A percentile compares a stretch with the other conserved stretches of the same genome.
Evolutionary conservation across 345 rosid genomes (phyloP).

Genomic region (Physaria fendleri): DNA sequence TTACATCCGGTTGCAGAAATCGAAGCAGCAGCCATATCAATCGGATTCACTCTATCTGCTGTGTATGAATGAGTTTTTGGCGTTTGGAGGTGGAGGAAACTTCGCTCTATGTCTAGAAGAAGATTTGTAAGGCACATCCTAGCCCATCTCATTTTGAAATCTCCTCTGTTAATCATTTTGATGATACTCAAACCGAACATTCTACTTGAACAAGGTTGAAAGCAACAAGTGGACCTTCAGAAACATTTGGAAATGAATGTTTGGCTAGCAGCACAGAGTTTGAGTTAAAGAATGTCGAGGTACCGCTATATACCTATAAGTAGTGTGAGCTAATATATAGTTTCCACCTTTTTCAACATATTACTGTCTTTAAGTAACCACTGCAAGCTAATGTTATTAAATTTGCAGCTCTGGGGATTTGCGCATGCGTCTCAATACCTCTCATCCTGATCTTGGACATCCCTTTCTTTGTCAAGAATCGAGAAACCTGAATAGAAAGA

Average conservation of each 20-base stretch:
- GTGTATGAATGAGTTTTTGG: too few relatives aligned
- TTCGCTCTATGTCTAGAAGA: conserved; percentile 68
- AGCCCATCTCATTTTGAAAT: background rate
- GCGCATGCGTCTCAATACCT: too few relatives aligned
- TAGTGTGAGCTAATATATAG: background rate
- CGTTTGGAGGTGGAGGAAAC: background rate
- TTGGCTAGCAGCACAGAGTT: conserved; percentile 65
- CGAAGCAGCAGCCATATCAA: too few relatives aligned
- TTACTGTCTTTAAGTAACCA: too few relatives aligned
- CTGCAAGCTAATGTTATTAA: too few relatives aligned
- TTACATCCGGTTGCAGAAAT: too few relatives aligned
- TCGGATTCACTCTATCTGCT: too few relatives aligned
- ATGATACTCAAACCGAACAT: background rate
- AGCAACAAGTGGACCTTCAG: conserved; percentile 82
- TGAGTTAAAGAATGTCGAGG: conserved; percentile 78
- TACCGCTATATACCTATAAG: conserved; percentile 18
- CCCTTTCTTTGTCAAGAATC: background rate
- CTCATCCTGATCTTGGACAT: conserved; percentile 1
- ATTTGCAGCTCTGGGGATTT: too few relatives aligned
- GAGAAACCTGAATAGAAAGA: background rate
- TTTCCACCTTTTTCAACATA: background rate
- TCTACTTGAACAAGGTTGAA: conserved; percentile 44
- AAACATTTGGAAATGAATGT: conserved; percentile 76
- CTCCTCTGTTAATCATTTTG: background rate
- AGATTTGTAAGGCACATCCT: conserved; percentile 55